phyloP scores from a whole-genome alignment of 257 asterid genomes.

The Penstemon davidsonii region DNA sequence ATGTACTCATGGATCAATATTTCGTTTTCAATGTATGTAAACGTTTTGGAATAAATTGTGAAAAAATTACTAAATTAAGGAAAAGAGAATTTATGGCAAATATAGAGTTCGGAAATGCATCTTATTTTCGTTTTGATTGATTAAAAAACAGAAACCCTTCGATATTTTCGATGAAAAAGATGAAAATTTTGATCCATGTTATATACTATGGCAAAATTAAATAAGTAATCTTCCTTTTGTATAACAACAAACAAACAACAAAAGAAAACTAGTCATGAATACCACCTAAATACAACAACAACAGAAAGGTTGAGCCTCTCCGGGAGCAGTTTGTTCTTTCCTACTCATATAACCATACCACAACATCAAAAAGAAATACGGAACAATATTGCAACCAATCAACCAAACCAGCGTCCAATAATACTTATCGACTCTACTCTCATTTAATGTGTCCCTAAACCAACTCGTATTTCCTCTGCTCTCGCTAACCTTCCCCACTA shows the following conservation, averaged over 20 bases:
- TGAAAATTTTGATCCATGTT: too few species aligned
- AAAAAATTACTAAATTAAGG: too few species aligned
- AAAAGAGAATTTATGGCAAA: too few species aligned
- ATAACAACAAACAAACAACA: background rate
- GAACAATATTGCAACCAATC: conserved; percentile 24
- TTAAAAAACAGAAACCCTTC: too few species aligned
- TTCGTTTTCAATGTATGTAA: too few species aligned
- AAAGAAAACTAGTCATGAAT: background rate
- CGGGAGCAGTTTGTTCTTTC: background rate
- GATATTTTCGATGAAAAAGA: too few species aligned
- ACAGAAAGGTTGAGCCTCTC: conserved; percentile 16
- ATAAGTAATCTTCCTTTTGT: too few species aligned
- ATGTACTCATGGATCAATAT: too few species aligned
- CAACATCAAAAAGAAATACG: conserved; percentile 2
- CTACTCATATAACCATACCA: conserved; percentile 17
- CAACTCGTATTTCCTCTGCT: conserved; percentile 28
- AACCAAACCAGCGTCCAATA: conserved; percentile 32
- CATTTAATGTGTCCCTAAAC: conserved; percentile 30
- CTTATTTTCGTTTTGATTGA: too few species aligned
- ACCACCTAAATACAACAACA: conserved; percentile 10
- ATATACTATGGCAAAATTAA: too few species aligned
- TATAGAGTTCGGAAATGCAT: too few species aligned
- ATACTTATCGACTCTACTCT: conserved; percentile 36
- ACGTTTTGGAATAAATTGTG: too few species aligned
- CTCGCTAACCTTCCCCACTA: conserved; percentile 22